Evolutionary conservation across 805 yeast genomes (phyloP).

Genomic region (Aciculoconidium aculeatum): DNA sequence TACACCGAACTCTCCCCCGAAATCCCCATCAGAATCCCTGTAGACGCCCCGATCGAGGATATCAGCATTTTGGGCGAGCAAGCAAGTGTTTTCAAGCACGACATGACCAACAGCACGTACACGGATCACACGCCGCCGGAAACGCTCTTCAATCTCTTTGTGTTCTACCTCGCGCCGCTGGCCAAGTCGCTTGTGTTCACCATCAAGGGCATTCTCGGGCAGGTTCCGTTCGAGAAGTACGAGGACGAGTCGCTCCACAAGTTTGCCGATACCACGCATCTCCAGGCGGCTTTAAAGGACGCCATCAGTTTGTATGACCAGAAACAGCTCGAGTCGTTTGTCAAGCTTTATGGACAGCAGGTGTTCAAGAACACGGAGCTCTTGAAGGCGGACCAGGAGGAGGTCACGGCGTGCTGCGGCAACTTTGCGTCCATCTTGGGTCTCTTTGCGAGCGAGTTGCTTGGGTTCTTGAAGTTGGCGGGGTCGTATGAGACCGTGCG

Average conservation of each 20-base stretch:
- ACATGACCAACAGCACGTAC: no score
- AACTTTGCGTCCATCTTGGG: constrained; percentile 64
- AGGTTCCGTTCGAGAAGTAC: constrained; percentile 47
- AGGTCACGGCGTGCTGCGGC: constrained; percentile 79
- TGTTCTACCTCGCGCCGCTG: constrained; percentile 66
- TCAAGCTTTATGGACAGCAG: constrained; percentile 50
- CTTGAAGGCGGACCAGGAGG: constrained; percentile 61
- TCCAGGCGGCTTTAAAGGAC: constrained; percentile 37
- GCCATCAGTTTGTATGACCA: constrained; percentile 53
- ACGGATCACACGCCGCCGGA: constrained; percentile 6
- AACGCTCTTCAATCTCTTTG: constrained; percentile 61
- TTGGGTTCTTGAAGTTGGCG: constrained; percentile 39
- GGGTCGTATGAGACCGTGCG: constrained; percentile 32
- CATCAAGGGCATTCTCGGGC: constrained; percentile 52
- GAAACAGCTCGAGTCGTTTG: constrained; percentile 54
- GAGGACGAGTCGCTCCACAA: constrained; percentile 18
- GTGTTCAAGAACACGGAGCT: constrained; percentile 34
- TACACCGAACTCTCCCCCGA: no score
- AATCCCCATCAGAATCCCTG: no score
- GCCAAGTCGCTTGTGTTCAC: constrained; percentile 61
- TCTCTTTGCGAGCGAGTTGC: constrained; percentile 56
- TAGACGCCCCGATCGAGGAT: no score
- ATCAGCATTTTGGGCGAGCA: no score
- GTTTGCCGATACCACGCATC: constrained; percentile 39
- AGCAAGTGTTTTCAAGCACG: no score